Percentiles rank a stretch among this genome's conserved stretches.
phyloP scores from a whole-genome alignment of 2,329 filamentous ascomycete species.

The Beauveria sp. region DNA sequence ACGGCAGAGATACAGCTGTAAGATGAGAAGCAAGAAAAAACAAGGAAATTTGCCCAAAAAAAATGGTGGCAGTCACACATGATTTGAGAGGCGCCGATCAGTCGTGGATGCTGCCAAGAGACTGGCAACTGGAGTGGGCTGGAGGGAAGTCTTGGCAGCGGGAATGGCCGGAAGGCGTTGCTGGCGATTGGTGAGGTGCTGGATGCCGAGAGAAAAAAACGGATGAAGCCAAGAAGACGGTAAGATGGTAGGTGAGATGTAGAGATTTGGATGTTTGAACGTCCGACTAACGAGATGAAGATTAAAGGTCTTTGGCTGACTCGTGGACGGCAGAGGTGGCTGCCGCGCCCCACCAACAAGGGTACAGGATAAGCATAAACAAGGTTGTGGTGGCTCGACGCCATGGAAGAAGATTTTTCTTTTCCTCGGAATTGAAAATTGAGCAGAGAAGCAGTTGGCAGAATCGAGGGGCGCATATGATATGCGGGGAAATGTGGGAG shows the following conservation, averaged over 20 bases:
- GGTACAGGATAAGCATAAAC: conserved; percentile 1
- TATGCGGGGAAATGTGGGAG: too few relatives aligned
- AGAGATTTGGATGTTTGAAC: not conserved
- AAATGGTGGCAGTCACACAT: not conserved
- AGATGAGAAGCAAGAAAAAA: not conserved
- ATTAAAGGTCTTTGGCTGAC: not conserved
- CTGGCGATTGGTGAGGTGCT: not conserved
- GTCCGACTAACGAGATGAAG: not conserved
- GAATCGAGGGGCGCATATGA: too few relatives aligned
- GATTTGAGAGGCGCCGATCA: not conserved
- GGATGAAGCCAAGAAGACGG: not conserved
- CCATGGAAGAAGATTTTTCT: not conserved
- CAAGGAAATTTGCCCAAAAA: not conserved
- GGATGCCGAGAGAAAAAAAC: not conserved
- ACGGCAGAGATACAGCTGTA: not conserved
- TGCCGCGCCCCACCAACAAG: too few relatives aligned
- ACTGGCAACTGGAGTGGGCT: too few relatives aligned
- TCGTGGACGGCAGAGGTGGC: too few relatives aligned
- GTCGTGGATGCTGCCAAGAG: not conserved
- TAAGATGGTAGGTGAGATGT: not conserved
- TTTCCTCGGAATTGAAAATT: not conserved
- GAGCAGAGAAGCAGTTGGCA: too few relatives aligned
- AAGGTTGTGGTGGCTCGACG: not conserved
- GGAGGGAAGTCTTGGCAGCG: not conserved
- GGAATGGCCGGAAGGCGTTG: not conserved